Conservation (phyloP, 2,329 filamentous ascomycete species). For the Colletotrichum tanaceti region DNA sequence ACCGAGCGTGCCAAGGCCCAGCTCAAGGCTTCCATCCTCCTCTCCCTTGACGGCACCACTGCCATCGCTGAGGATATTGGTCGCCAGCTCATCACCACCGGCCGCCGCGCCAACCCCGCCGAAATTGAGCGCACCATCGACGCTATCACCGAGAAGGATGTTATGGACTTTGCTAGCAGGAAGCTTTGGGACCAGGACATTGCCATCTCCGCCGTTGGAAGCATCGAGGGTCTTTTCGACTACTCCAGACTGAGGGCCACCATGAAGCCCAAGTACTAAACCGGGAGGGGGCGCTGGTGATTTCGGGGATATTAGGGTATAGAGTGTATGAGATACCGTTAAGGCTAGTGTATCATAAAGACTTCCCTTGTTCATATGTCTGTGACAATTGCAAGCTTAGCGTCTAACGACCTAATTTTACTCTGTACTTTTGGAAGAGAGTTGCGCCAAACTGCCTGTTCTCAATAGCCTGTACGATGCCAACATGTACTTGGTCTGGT, state of each 20-base stretch:
- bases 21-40: conserved; percentile 97
- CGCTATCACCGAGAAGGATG: conserved; percentile 91
- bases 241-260: conserved; percentile 84
- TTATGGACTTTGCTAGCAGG: conserved; percentile 94
- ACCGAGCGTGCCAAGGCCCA: conserved; percentile 99
- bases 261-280: conserved; percentile 83
- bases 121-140: conserved; percentile 96
- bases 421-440: conserved; percentile 19
- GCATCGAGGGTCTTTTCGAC: conserved; percentile 86
- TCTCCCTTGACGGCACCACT: conserved; percentile 97
- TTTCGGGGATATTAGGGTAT: conserved; percentile 58
- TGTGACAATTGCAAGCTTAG: conserved; percentile 37
- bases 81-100: conserved; percentile 97
- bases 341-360: conserved; percentile 67
- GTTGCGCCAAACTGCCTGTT: too few relatives aligned
- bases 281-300: conserved; percentile 33
- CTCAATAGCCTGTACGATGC: background rate
- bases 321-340: conserved; percentile 68
- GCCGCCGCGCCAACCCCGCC: conserved; percentile 87
- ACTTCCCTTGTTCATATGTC: conserved; percentile 45
- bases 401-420: conserved; percentile 39
- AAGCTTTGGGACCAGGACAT: conserved; percentile 99
- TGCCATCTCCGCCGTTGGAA: conserved; percentile 91
- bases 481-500: background rate
- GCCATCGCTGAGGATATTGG: conserved; percentile 98